A percentile compares a stretch with the other conserved stretches of the same genome.
Evolutionary conservation across 129 eudicot genomes (phyloP).

Genomic region (Pulicaria dysenterica): DNA sequence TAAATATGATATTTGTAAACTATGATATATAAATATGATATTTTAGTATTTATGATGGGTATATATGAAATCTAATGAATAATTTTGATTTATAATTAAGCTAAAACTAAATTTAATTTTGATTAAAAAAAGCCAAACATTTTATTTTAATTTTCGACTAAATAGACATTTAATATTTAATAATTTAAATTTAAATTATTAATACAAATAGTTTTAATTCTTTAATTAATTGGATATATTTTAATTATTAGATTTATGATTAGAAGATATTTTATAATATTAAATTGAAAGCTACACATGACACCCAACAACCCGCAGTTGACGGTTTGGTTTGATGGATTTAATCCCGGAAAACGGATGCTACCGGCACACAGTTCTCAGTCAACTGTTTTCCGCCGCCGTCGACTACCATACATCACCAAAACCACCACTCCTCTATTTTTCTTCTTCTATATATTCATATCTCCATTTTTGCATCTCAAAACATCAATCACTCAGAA

Average conservation of each 20-base stretch:
- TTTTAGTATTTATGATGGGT: too few species aligned
- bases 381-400: neutral
- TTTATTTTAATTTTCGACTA: too few species aligned
- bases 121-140: too few species aligned
- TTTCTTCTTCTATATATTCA: neutral
- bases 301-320: neutral
- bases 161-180: too few species aligned
- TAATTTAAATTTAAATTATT: too few species aligned
- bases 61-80: too few species aligned
- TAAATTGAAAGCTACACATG: neutral
- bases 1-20: too few species aligned
- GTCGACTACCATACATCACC: neutral
- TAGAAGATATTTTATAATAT: neutral
- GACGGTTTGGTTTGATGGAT: constrained; percentile 23
- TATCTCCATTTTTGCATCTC: constrained; percentile 6
- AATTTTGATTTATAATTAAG: too few species aligned
- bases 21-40: too few species aligned
- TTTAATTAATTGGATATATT: neutral
- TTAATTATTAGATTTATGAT: neutral
- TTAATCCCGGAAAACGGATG: neutral
- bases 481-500: neutral
- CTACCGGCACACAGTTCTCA: constrained; percentile 4
- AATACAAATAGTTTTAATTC: too few species aligned
- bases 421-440: too few species aligned
- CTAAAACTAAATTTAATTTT: too few species aligned